Evolutionary conservation across 2,329 filamentous ascomycete genomes (phyloP).

Genomic region (Fusarium sp.): DNA sequence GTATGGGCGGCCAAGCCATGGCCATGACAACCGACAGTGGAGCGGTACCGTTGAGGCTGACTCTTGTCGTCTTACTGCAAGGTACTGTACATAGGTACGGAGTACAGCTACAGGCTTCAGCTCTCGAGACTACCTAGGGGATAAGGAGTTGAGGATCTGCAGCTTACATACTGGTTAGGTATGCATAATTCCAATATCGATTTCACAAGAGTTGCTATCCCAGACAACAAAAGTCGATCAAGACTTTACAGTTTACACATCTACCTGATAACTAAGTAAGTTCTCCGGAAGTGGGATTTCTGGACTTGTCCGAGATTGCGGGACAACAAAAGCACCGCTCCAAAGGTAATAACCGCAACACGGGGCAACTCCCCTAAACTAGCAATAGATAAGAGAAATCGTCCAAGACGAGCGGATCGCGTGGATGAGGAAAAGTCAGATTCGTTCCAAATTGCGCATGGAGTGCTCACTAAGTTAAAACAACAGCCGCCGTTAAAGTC

Average conservation of each 20-base stretch:
- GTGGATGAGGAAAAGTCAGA: not conserved
- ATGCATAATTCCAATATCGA: slow-evolving; percentile 11
- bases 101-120: slow-evolving; percentile 3
- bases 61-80: slow-evolving; percentile 8
- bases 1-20: slow-evolving; percentile 16
- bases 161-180: slow-evolving; percentile 11
- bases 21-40: slow-evolving; percentile 23
- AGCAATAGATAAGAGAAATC: slow-evolving; percentile 9
- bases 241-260: not conserved
- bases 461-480: slow-evolving; percentile 6
- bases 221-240: slow-evolving; percentile 2
- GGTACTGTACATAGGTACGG: slow-evolving; percentile 4
- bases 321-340: slow-evolving; percentile 21
- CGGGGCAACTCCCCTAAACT: slow-evolving; percentile 18
- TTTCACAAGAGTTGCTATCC: slow-evolving; percentile 6
- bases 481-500: slow-evolving; percentile 32
- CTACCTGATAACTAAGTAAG: slow-evolving; percentile 6
- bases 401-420: slow-evolving; percentile 3
- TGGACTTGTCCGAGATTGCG: slow-evolving; percentile 40
- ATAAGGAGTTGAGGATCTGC: slow-evolving; percentile 4
- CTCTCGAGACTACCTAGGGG: not conserved
- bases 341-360: slow-evolving; percentile 15
- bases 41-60: slow-evolving; percentile 21
- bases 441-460: slow-evolving; percentile 7
- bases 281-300: slow-evolving; percentile 22